Percentiles rank a stretch among this genome's conserved stretches.
Conservation (phyloP, 2,329 filamentous ascomycete species). For the Exophiala mesophila region DNA sequence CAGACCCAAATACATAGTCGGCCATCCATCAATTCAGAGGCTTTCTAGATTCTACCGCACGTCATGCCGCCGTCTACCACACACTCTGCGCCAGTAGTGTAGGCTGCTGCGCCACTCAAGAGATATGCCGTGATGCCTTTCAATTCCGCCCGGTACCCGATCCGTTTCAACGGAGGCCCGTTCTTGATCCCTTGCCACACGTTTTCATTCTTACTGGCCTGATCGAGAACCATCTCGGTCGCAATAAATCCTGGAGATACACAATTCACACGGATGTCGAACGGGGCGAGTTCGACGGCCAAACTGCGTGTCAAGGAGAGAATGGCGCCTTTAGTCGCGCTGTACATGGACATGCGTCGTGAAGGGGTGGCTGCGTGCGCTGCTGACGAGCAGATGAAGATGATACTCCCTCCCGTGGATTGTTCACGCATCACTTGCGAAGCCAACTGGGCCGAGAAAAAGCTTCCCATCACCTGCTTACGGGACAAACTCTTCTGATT, state of each 20-base stretch:
- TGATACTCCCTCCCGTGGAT: conserved; percentile 28
- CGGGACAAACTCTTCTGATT: too few species aligned
- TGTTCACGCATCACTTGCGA: background rate
- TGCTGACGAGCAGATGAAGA: conserved; percentile 34
- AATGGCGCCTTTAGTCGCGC: conserved; percentile 68
- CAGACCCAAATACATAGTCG: too few species aligned
- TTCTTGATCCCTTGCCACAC: conserved; percentile 35
- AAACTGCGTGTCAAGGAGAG: conserved; percentile 70
- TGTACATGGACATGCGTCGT: conserved; percentile 48
- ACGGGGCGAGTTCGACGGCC: conserved; percentile 38
- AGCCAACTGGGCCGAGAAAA: background rate
- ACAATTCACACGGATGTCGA: conserved; percentile 31
- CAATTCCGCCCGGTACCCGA: conserved; percentile 37
- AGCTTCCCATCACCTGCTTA: too few species aligned
- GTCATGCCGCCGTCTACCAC: conserved; percentile 33
- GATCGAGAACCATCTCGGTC: conserved; percentile 25
- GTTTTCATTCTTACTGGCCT: conserved; percentile 21
- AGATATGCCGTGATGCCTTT: conserved; percentile 40
- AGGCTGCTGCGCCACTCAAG: conserved; percentile 37
- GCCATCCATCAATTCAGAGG: too few species aligned
- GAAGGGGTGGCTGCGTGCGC: conserved; percentile 31
- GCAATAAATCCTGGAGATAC: conserved; percentile 26
- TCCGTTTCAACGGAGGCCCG: conserved; percentile 37
- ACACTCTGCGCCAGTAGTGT: conserved; percentile 36
- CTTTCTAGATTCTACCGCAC: too few species aligned